A percentile compares a stretch with the other conserved stretches of the same genome.
phyloP scores from a whole-genome alignment of 2,329 filamentous ascomycete genomes.

The Sclerotiophoma versabilis region DNA sequence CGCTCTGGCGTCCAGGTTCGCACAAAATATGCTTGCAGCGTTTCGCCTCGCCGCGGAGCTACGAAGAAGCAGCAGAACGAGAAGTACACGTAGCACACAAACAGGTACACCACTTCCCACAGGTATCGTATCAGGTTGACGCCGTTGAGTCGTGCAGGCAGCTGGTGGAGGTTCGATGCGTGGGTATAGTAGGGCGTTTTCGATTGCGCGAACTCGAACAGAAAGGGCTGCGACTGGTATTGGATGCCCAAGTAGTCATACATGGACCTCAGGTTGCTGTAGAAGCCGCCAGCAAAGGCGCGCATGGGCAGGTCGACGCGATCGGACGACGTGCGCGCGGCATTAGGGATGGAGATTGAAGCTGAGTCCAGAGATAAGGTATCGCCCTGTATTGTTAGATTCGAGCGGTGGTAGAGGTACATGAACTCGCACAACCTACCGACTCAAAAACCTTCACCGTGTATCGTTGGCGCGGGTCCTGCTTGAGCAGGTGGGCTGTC shows the following conservation, averaged over 20 bases:
- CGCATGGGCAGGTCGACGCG: slow-evolving; percentile 61
- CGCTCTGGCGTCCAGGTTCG: slow-evolving; percentile 59
- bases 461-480: slow-evolving; percentile 52
- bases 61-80: slow-evolving; percentile 60
- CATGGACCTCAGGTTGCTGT: slow-evolving; percentile 63
- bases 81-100: slow-evolving; percentile 63
- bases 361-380: slow-evolving; percentile 56
- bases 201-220: slow-evolving; percentile 59
- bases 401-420: neutral
- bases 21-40: slow-evolving; percentile 58
- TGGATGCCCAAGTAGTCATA: slow-evolving; percentile 62
- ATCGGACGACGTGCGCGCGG: slow-evolving; percentile 30
- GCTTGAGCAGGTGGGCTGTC: slow-evolving; percentile 55
- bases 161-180: slow-evolving; percentile 62
- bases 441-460: slow-evolving; percentile 56
- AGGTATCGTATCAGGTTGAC: slow-evolving; percentile 50
- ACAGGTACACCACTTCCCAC: slow-evolving; percentile 55
- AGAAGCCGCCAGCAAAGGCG: slow-evolving; percentile 61
- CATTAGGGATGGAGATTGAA: slow-evolving; percentile 49
- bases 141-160: slow-evolving; percentile 52
- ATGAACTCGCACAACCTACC: slow-evolving; percentile 37
- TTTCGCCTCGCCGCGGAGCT: slow-evolving; percentile 53
- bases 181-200: slow-evolving; percentile 58
- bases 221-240: slow-evolving; percentile 60
- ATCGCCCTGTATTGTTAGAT: slow-evolving; percentile 46